Percentiles rank a stretch among this genome's conserved stretches.
phyloP scores from a whole-genome alignment of 129 eudicot genomes.

The Pulicaria dysenterica region DNA sequence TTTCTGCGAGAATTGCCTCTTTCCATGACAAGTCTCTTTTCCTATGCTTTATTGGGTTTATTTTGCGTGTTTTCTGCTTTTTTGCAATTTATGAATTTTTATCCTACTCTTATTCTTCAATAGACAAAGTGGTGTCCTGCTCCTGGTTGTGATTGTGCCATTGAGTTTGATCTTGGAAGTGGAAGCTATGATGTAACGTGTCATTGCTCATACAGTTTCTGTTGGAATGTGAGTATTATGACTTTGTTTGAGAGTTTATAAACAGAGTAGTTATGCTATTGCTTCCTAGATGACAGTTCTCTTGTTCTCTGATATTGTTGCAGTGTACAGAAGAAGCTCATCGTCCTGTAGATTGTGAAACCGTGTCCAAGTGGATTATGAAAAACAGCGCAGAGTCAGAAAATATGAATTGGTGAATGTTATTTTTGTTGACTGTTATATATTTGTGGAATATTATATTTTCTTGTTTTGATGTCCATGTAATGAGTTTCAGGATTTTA shows the following conservation, averaged over 20 bases:
- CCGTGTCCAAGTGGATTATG: constrained; percentile 92
- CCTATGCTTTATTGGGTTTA: background rate
- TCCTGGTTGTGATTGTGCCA: constrained; percentile 95
- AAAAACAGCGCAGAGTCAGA: constrained; percentile 98
- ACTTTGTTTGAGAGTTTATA: background rate
- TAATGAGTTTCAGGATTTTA: constrained; percentile 61
- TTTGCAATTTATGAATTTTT: background rate
- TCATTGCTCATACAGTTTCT: constrained; percentile 84
- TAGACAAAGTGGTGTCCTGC: constrained; percentile 99
- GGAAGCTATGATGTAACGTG: constrained; percentile 90
- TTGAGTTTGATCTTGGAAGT: constrained; percentile 81
- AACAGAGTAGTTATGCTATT: background rate
- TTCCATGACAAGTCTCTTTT: background rate
- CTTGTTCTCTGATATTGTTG: constrained; percentile 2
- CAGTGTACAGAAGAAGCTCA: constrained; percentile 99
- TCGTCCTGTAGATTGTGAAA: constrained; percentile 97
- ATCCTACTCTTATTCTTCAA: background rate
- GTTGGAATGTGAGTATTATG: constrained; percentile 89
- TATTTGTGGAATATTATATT: background rate
- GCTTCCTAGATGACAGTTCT: constrained; percentile 4
- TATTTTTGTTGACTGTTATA: background rate
- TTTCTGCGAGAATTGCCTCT: too few species aligned
- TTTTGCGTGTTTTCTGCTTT: background rate
- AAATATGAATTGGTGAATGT: constrained; percentile 93
- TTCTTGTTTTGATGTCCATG: constrained; percentile 17